These are phyloP conservation scores for Suillus tomentosus DNA, from an alignment of 768 basidiomycete genomes.

Conservation along the genomic window DNA sequence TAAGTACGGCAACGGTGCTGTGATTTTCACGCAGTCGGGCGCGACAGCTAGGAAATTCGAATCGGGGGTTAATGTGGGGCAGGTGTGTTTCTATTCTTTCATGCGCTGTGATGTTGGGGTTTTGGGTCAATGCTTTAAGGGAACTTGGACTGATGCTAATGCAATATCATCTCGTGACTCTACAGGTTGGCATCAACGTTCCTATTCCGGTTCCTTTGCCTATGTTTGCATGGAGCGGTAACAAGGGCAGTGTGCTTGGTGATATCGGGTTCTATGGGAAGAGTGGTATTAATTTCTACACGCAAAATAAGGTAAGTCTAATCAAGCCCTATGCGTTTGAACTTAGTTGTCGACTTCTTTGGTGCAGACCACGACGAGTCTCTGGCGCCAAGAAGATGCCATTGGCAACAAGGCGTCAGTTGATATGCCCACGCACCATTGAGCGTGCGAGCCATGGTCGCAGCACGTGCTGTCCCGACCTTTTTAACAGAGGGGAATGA, in stretches of 20 bases:
- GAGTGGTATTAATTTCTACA: slow-evolving; percentile 93
- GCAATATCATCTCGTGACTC: background rate
- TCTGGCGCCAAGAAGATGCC: slow-evolving; percentile 91
- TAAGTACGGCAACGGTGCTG: slow-evolving; percentile 90
- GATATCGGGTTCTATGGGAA: slow-evolving; percentile 93
- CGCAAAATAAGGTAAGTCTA: slow-evolving; percentile 77
- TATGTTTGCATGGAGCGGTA: slow-evolving; percentile 97
- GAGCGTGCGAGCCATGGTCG: background rate
- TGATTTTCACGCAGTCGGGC: slow-evolving; percentile 95
- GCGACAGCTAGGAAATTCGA: slow-evolving; percentile 96
- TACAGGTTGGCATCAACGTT: slow-evolving; percentile 81
- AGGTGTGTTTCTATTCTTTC: slow-evolving; percentile 28
- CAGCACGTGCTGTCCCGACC: background rate
- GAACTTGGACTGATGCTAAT: background rate
- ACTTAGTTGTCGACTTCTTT: slow-evolving; percentile 11
- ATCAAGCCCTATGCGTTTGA: background rate
- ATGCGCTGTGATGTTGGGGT: background rate
- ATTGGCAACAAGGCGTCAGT: slow-evolving; percentile 78
- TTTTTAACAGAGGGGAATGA: background rate
- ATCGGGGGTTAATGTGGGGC: slow-evolving; percentile 82
- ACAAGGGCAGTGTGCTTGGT: slow-evolving; percentile 84
- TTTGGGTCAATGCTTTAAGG: background rate
- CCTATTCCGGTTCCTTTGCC: slow-evolving; percentile 90
- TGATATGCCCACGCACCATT: slow-evolving; percentile 64
- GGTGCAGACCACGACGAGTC: slow-evolving; percentile 80